A percentile compares a stretch with the other conserved stretches of the same genome.
Evolutionary conservation across 805 yeast genomes (phyloP).

Genomic region (Scheffersomyces amazonensis): DNA sequence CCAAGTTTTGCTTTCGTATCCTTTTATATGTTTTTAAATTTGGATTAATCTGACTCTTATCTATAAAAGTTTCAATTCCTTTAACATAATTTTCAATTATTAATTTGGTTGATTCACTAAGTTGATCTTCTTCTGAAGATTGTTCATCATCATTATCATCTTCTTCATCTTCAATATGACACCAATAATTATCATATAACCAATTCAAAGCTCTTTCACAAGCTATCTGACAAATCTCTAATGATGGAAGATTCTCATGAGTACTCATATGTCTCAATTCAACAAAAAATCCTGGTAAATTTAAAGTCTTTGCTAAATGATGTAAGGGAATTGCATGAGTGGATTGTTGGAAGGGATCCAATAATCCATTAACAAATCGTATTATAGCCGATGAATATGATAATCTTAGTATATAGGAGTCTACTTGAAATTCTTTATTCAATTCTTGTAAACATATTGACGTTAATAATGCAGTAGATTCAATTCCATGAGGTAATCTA

Average conservation of each 20-base stretch:
- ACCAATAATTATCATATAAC: constrained; percentile 78
- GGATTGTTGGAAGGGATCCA: constrained; percentile 84
- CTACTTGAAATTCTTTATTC: constrained; percentile 10
- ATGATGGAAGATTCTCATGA: constrained; percentile 77
- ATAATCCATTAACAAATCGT: constrained; percentile 84
- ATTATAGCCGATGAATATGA: constrained; percentile 73
- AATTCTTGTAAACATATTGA: constrained; percentile 37
- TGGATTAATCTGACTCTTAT: constrained; percentile 1
- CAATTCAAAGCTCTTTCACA: constrained; percentile 65
- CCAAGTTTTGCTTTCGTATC: constrained; percentile 45
- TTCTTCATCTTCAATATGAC: constrained; percentile 22
- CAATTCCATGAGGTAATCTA: constrained; percentile 68
- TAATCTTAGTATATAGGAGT: constrained; percentile 40
- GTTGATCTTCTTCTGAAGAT: constrained; percentile 2
- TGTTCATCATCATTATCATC: constrained; percentile 17
- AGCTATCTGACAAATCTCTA: constrained; percentile 64
- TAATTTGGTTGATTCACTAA: constrained; percentile 5
- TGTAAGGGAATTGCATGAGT: constrained; percentile 77
- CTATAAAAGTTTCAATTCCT: neutral
- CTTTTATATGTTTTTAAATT: constrained; percentile 48
- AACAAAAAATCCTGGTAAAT: constrained; percentile 78
- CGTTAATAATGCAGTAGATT: constrained; percentile 57
- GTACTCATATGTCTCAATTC: constrained; percentile 90
- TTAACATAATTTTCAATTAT: constrained; percentile 7
- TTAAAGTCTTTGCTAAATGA: constrained; percentile 62